Evolutionary conservation across 805 yeast genomes (phyloP), one percentile per base, ranked within the genome.

Genomic region (Lachancea meyersii): DNA sequence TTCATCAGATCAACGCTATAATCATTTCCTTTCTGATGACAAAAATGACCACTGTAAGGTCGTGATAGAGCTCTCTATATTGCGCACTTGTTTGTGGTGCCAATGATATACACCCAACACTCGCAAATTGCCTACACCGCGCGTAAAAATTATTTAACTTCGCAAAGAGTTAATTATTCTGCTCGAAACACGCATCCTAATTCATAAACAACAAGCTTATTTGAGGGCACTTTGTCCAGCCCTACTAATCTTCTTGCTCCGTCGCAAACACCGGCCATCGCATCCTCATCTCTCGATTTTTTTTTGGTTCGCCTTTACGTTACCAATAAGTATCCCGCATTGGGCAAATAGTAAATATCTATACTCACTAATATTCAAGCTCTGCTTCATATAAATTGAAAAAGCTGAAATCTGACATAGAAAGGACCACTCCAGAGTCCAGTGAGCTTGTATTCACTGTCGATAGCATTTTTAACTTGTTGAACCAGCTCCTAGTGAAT

Each of bases 271-370:
- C 28, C 28, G 13, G 28, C 28, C 28, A 26, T 26, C 13, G 5
- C 13, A 26, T 4, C 13, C 13, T 26, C 13, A 26, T 26, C 28
- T 26, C 28, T 11, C 13, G 13, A 13, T 6, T 26, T 26, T 26
- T 26, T 26, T 14, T 11, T 10, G 5, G n/a, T 26, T 4, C 5
- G 28, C 28, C 4, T 10, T 26, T 13, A 26, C 28, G 13, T n/a
- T n/a, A 26, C 33, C 21, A 32, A 18, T 34, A 16, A 34, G 28
- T 34, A 34, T 34, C 37, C 37, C 37, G 13, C 28, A 34, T 34
- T 16, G 37, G 37, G 37, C 26, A 34, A 34, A 34, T 10, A 34
- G 37, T 34, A 34, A 34, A 34, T 23, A 34, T 34, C 16, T n/a
- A 18, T 19, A 13, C 4, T 19, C 18, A 19, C n/a, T 18, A 19